phyloP scores from a whole-genome alignment of 768 basidiomycete genomes.

The Tricholoma bakamatsutake region DNA sequence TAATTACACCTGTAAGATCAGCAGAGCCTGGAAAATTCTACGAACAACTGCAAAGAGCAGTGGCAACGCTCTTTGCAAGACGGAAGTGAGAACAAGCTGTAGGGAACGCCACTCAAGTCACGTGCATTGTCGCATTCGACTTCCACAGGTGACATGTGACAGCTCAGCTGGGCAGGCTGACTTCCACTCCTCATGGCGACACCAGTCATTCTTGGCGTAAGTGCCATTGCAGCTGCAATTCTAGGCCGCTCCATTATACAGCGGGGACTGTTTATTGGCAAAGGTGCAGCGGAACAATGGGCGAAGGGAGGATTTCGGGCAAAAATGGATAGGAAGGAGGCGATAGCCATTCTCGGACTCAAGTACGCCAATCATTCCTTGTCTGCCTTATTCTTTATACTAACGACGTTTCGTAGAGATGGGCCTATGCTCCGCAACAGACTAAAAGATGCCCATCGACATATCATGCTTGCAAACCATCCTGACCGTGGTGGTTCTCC shows the following conservation, averaged over 20 bases:
- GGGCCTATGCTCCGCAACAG: constrained; percentile 64
- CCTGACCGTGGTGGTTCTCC: constrained; percentile 99
- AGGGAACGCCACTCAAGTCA: neutral
- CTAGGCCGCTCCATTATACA: constrained; percentile 68
- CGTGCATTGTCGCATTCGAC: no score
- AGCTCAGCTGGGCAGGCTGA: no score
- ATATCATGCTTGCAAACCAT: constrained; percentile 98
- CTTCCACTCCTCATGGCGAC: constrained; percentile 61
- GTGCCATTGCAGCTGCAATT: constrained; percentile 71
- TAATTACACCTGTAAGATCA: neutral
- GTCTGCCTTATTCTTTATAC: neutral
- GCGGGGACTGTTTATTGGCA: constrained; percentile 52
- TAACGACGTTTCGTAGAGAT: constrained; percentile 51
- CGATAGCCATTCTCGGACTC: constrained; percentile 84
- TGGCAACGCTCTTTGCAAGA: no score
- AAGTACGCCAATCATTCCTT: constrained; percentile 54
- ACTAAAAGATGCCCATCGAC: constrained; percentile 92
- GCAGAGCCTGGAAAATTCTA: neutral
- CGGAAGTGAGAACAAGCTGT: no score
- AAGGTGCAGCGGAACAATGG: constrained; percentile 74
- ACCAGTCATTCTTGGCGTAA: constrained; percentile 69
- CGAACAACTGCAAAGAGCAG: no score
- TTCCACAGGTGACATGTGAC: no score
- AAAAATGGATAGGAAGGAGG: constrained; percentile 96
- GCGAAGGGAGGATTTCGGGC: constrained; percentile 89